Conservation (phyloP, 106 monocot species). For the Dioscorea zingiberensis region DNA sequence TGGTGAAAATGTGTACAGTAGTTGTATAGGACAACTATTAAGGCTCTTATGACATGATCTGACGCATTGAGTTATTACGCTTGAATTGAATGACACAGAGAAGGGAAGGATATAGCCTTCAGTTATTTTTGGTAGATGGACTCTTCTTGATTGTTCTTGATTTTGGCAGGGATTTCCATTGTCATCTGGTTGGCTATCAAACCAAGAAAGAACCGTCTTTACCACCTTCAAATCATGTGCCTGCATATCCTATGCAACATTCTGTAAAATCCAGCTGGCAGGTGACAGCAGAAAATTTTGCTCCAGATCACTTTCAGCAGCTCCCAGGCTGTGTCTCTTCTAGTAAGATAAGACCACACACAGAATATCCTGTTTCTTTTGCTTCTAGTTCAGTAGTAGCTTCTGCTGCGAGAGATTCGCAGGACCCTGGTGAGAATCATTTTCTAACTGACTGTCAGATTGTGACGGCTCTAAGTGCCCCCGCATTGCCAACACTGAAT, state of each 20-base stretch:
- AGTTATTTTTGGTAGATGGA: neutral
- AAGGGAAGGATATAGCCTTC: neutral
- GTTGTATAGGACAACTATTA: neutral
- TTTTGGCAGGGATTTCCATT: conserved; percentile 7
- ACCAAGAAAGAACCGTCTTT: neutral
- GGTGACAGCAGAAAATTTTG: neutral
- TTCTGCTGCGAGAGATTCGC: neutral
- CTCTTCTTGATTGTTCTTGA: neutral
- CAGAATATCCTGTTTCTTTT: neutral
- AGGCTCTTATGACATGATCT: neutral
- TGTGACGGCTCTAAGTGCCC: neutral
- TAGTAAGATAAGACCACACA: neutral
- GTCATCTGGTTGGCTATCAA: conserved; percentile 3
- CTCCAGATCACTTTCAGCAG: neutral
- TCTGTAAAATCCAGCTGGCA: neutral
- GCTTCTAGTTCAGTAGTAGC: neutral
- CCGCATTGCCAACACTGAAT: neutral
- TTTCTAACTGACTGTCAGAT: neutral
- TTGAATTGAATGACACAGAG: neutral
- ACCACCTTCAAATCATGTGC: neutral
- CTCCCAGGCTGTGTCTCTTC: neutral
- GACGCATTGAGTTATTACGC: neutral
- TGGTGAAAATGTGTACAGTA: neutral
- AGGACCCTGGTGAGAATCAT: neutral
- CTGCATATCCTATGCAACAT: neutral